These are phyloP conservation scores for Amaranthus cruentus DNA, from an alignment of 148 eudicot species.

Conservation along the genomic window DNA sequence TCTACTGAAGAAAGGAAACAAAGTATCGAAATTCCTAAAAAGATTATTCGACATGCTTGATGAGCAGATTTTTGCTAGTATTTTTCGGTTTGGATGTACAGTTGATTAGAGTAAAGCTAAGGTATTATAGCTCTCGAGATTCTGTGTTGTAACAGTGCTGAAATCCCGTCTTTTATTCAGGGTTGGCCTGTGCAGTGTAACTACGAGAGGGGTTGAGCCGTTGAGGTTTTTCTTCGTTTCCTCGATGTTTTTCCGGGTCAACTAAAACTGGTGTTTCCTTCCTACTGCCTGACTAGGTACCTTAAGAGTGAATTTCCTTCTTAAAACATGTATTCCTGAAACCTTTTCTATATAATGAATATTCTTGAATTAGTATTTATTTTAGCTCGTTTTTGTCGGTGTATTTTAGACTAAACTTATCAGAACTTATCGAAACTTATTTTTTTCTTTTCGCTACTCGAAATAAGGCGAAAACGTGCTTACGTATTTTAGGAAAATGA, in stretches of 20 bases:
- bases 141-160: constrained; percentile 38
- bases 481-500: too few relatives aligned
- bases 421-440: too few relatives aligned
- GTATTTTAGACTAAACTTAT: too few relatives aligned
- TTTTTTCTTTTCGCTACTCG: too few relatives aligned
- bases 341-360: neutral
- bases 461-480: too few relatives aligned
- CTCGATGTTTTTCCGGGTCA: constrained; percentile 2
- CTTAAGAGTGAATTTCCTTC: constrained; percentile 4
- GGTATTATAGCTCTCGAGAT: constrained; percentile 25
- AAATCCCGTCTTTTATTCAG: constrained; percentile 57
- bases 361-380: too few relatives aligned
- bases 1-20: neutral
- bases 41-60: constrained; percentile 7
- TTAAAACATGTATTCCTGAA: constrained; percentile 1
- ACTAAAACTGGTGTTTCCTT: constrained; percentile 12
- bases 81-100: constrained; percentile 24
- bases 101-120: constrained; percentile 19
- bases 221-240: constrained; percentile 10
- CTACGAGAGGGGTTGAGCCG: constrained; percentile 11
- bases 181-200: constrained; percentile 43
- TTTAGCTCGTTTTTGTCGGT: too few relatives aligned
- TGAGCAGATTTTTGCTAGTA: constrained; percentile 22
- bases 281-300: neutral
- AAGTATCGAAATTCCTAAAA: neutral